Evolutionary conservation across 2,329 filamentous ascomycete species (phyloP), one percentile per base, ranked within the genome.

Genomic region (Leptographium wingfieldii): DNA sequence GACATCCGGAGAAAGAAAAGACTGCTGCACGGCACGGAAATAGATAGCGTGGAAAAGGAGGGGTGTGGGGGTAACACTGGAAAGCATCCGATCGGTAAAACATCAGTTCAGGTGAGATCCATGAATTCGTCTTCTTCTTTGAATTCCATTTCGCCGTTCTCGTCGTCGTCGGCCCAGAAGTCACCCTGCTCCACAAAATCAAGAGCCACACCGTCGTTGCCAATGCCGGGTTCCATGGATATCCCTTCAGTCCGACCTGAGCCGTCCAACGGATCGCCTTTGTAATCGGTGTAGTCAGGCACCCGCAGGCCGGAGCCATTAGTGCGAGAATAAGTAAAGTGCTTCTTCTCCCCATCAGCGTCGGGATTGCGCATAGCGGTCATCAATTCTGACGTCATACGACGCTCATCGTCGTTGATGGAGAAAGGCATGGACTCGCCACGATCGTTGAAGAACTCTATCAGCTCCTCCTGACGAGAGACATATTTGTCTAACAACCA

Each of bases 401-500:
- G 88, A 71, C 86, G 87, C 77, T 97, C 92, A 59, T 97, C 94
- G 65, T 99, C 94, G 2, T 86, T 90, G 65, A 88, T 78, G 68
- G 91, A 86, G 67, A 94, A 92, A 1, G 90, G 89, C 72, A 89
- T 88, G 16, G 80, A 80, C 10, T 86, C 86, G 52, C 90, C 90
- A 16, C 92, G 78, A 61, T 85, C 84, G 38, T 80, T 77, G 61
- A 95, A 85, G 57, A 82, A 77, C 67, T 92, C 87, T 67, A 88
- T 84, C 56, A 97, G 81, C 69, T 96, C 88, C 64, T 95, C 87
- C 72, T 95, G 90, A 70, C 92, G 88, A 69, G 94, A 86, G 65
- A 95, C 80, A 74, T 95, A 95, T 69, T 89, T 80, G 69, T 96
- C 86, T 62, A 96, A 77, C 76, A 95, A 87, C 94, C 94, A 97